A percentile compares a stretch with the other conserved stretches of the same genome.
phyloP scores from a whole-genome alignment of 2,329 filamentous ascomycete species.

The Camillea tinctor region DNA sequence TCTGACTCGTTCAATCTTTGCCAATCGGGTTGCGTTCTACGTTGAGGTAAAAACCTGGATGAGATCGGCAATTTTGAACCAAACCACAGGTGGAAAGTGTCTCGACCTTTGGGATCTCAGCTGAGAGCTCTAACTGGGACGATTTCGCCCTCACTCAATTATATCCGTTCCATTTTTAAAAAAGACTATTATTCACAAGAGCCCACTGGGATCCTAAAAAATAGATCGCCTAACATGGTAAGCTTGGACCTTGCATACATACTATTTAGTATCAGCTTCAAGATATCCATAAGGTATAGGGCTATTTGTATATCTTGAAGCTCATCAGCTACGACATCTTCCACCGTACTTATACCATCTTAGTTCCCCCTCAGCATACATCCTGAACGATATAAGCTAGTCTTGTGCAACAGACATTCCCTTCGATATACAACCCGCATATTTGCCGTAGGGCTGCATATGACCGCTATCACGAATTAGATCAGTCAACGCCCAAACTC shows the following conservation, averaged over 20 bases:
- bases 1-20: not conserved
- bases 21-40: slow-evolving; percentile 12
- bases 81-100: not conserved
- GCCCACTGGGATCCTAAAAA: slow-evolving; percentile 11
- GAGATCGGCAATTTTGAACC: not conserved
- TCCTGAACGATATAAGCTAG: slow-evolving; percentile 6
- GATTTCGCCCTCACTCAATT: not conserved
- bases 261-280: slow-evolving; percentile 8
- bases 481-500: too few relatives aligned
- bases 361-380: slow-evolving; percentile 6
- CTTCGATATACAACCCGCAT: slow-evolving; percentile 3
- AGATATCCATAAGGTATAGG: slow-evolving; percentile 12
- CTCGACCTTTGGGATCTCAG: not conserved
- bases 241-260: not conserved
- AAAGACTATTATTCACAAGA: slow-evolving; percentile 4
- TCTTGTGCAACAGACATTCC: slow-evolving; percentile 1
- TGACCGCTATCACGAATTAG: slow-evolving; percentile 16
- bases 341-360: slow-evolving; percentile 17
- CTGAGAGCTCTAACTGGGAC: not conserved
- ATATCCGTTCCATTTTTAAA: not conserved
- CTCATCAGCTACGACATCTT: slow-evolving; percentile 7
- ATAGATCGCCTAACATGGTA: slow-evolving; percentile 5
- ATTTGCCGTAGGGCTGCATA: slow-evolving; percentile 7
- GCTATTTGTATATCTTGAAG: slow-evolving; percentile 16
- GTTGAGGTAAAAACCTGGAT: not conserved